Evolutionary conservation across 805 yeast genomes (phyloP), one percentile per base, ranked within the genome.

Genomic region (Blastobotrys muscicola): DNA sequence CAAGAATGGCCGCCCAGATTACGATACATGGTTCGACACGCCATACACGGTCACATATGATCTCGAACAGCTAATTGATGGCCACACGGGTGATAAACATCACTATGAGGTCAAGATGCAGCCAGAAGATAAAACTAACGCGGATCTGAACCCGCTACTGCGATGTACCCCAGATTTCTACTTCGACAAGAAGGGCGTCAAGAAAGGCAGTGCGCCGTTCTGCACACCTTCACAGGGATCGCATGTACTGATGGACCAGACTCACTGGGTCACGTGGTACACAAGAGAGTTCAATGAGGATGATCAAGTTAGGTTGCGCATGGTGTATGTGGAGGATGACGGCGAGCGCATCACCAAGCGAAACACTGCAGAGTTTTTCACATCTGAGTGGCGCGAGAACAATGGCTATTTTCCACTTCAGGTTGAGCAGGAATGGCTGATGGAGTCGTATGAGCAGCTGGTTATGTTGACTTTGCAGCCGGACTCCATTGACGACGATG

Each of bases 111-210:
- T 74, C 36, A 55, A 62, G 14, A 71, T 59, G 53, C 57, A 74
- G 15, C 79, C 75, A 4, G 95, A 85, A 61, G 94, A 84, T 60
- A 70, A 71, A n/a, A 76, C 84, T 0, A 81, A 84, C 55, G 80
- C 77, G 23, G 65, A 72, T 13, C 67, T 86, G 58, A 83, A 80
- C 56, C 96, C 96, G 0, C 60, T 86, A 39, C 72, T 85, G 56
- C 72, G 95, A 64, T 86, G 96, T 65, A 83, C 87, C 3, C 96
- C 96, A 2, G 81, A 81, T 43, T 64, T 74, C 39, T 86, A 83
- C 58, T 70, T 66, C 51, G 81, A 79, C 57, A 90, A 89, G 7
- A 46, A 68, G 32, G 80, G 78, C 29, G 44, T 16, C 13, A 69
- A 68, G 48, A 59, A 63, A 12, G 54, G 66, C 1, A 74, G 86